Conservation (phyloP, 2,329 filamentous ascomycete genomes). For the Scedosporium dehoogii region DNA sequence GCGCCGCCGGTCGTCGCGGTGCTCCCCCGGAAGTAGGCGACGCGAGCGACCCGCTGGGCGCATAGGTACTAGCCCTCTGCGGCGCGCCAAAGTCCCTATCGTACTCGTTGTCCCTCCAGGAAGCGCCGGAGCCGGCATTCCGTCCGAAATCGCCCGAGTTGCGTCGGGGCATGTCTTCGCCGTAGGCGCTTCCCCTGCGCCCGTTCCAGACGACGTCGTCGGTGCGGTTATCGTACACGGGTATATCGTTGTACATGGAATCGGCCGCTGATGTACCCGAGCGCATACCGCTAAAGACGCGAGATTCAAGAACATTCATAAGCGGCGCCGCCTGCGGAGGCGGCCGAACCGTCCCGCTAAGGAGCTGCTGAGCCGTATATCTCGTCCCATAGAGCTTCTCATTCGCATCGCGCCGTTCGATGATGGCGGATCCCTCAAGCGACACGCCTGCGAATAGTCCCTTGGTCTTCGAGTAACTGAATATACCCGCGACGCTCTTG, state of each 20-base stretch:
- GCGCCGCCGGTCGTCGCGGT: constrained; percentile 72
- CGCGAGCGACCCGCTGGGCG: constrained; percentile 9
- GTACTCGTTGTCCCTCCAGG: constrained; percentile 1
- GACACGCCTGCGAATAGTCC: constrained; percentile 93
- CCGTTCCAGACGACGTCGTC: constrained; percentile 82
- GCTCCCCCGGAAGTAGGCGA: constrained; percentile 25
- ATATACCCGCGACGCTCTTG: constrained; percentile 81
- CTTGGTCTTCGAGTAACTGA: constrained; percentile 97
- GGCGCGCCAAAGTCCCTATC: constrained; percentile 21
- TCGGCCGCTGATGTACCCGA: constrained; percentile 35
- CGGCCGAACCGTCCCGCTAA: constrained; percentile 66
- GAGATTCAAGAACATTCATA: constrained; percentile 74
- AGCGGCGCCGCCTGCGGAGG: constrained; percentile 78
- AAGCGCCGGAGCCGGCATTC: constrained; percentile 1
- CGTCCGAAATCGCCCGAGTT: constrained; percentile 11
- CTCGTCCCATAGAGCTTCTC: constrained; percentile 87
- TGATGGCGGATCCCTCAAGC: constrained; percentile 83
- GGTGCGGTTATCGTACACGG: constrained; percentile 74
- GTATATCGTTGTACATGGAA: constrained; percentile 85
- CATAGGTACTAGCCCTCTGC: constrained; percentile 42
- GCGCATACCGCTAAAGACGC: constrained; percentile 65
- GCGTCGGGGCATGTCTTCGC: constrained; percentile 36
- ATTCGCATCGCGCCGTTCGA: constrained; percentile 93
- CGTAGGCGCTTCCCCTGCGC: constrained; percentile 33
- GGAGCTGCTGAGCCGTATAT: constrained; percentile 70